Evolutionary conservation across 371 early-diverging fungal species (phyloP).

Genomic region (Batrachochytrium dendrobatidis): DNA sequence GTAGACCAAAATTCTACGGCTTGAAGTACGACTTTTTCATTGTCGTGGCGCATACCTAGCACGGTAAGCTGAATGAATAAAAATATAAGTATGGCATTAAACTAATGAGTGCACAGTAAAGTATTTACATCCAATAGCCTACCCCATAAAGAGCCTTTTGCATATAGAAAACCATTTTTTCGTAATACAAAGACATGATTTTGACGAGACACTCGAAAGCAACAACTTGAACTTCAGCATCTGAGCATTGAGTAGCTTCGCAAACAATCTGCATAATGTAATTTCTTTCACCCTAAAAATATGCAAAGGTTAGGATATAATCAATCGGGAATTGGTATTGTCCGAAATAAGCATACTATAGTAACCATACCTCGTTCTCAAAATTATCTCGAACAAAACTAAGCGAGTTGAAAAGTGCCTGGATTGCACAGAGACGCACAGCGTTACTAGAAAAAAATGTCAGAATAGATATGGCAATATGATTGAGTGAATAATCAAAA

Average conservation of each 20-base stretch:
- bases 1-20: conserved; percentile 99
- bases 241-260: conserved; percentile 79
- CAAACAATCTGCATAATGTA: conserved; percentile 97
- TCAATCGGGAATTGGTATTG: no score
- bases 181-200: conserved; percentile 92
- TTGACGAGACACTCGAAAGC: conserved; percentile 93
- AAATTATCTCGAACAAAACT: conserved; percentile 90
- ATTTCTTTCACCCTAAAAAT: conserved; percentile 73
- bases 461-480: background rate
- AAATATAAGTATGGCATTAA: conserved; percentile 10
- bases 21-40: conserved; percentile 83
- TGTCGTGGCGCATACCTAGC: conserved; percentile 77
- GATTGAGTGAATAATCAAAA: background rate
- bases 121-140: conserved; percentile 26
- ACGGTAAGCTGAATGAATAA: conserved; percentile 83
- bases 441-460: conserved; percentile 45
- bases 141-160: conserved; percentile 86
- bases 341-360: background rate
- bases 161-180: conserved; percentile 91
- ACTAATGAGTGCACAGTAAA: conserved; percentile 4
- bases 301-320: background rate
- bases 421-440: conserved; percentile 80
- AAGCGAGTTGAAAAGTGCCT: conserved; percentile 86
- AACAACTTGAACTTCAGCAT: conserved; percentile 62
- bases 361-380: conserved; percentile 36